Base-by-base conservation (phyloP, 164 flowering plant genomes). In the Chimonanthus praecox region DNA sequence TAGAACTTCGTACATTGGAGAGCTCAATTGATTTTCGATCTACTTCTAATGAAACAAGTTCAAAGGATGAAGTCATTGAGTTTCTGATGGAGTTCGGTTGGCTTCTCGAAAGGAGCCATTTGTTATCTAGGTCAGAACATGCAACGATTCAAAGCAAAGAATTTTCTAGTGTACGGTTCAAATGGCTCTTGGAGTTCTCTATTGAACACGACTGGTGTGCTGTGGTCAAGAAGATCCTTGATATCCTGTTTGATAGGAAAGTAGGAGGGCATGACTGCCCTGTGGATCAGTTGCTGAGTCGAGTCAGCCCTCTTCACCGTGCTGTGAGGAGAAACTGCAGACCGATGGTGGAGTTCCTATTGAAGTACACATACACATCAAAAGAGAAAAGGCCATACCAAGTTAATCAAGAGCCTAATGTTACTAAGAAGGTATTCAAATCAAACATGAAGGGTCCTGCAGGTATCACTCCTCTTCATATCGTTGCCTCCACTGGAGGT, bases 21-120 rank as follows among this genome's bases (percentile, higher is more conserved):
- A 72, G 76, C 69, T 80, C 64, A 18, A 79, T 89, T 47, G 89
- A 88, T 72, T 73, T 21, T 16, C 64, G 60, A 15, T 85, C 80
- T 7, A 61, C 68, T 72, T 77, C 62, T 68, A 73, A 78, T 58
- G 78, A 82, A 70, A 15, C 43, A 8, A 70, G 63, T n/a, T 73
- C 75, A 49, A 85, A 77, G 77, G 77, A 75, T 74, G 84, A 79
- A 69, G 93, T 87, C 43, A 47, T 88, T 70, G 81, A 89, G 70
- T 92, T 92, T 69, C 68, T 92, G 67, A 84, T 88, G 75, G 97
- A 92, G 80, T 79, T 90, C 84, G 97, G 97, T 51, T 92, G 97
- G 94, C 88, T 92, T 71, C 90, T 92, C 74, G 90, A 87, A 65
- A 88, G 88, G 80, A 81, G 73, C 69, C 77, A 65, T 6, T 67